Conservation (phyloP, 129 eudicot species). For the Helianthus annuus region DNA sequence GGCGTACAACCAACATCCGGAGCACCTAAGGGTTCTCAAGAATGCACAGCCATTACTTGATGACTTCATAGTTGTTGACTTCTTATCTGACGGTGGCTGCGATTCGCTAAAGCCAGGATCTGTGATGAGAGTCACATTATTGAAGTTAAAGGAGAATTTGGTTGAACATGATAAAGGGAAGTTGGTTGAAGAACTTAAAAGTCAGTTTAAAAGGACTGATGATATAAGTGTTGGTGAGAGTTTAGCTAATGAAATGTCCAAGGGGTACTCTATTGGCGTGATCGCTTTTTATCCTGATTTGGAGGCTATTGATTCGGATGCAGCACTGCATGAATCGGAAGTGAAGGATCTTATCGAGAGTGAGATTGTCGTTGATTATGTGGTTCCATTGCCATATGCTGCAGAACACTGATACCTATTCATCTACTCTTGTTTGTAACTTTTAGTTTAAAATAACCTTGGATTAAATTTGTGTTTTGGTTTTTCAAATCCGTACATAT, state of each 20-base stretch:
- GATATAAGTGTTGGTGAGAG: conserved; percentile 58
- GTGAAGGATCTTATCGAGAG: conserved; percentile 50
- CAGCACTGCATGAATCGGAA: conserved; percentile 49
- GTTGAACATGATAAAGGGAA: conserved; percentile 39
- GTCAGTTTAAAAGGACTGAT: conserved; percentile 32
- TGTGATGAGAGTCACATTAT: conserved; percentile 48
- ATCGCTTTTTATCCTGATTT: conserved; percentile 46
- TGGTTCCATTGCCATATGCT: conserved; percentile 27
- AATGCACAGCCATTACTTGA: conserved; percentile 39
- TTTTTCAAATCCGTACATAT: too few species aligned
- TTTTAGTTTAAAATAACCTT: too few species aligned
- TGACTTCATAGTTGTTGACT: conserved; percentile 67
- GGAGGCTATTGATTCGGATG: conserved; percentile 40
- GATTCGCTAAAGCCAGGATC: conserved; percentile 37
- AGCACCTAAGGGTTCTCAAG: conserved; percentile 40
- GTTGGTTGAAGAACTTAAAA: conserved; percentile 49
- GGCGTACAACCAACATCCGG: conserved; percentile 47
- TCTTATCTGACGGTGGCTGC: conserved; percentile 21
- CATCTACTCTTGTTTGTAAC: neutral
- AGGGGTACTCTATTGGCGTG: conserved; percentile 56
- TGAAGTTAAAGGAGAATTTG: conserved; percentile 49
- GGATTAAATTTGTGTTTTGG: too few species aligned
- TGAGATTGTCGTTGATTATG: conserved; percentile 50
- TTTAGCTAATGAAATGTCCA: conserved; percentile 49
- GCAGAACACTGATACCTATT: neutral